A percentile compares a stretch with the other conserved stretches of the same genome.
phyloP scores from a whole-genome alignment of 768 basidiomycete genomes.

The Tremella fuciformis region DNA sequence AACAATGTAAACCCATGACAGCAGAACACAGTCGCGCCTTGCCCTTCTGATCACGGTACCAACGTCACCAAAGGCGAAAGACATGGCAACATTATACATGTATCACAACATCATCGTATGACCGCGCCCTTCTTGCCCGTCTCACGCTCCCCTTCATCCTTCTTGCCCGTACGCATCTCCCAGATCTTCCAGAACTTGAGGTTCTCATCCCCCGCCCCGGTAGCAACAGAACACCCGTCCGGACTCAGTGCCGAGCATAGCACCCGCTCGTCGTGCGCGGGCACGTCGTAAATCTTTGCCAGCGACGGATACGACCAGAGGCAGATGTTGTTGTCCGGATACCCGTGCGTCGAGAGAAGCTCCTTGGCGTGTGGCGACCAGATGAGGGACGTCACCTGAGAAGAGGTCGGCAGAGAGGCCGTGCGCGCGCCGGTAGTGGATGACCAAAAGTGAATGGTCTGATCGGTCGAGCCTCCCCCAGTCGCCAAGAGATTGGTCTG shows the following conservation, averaged over 20 bases:
- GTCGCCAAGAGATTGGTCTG: slow-evolving; percentile 83
- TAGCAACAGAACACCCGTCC: slow-evolving; percentile 84
- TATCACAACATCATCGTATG: not conserved
- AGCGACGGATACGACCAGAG: slow-evolving; percentile 70
- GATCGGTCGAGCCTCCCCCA: slow-evolving; percentile 92
- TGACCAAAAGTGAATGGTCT: slow-evolving; percentile 54
- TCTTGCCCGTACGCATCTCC: slow-evolving; percentile 48
- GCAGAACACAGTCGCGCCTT: too few relatives aligned
- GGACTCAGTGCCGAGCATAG: slow-evolving; percentile 81
- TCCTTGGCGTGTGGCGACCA: slow-evolving; percentile 88
- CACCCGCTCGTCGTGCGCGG: slow-evolving; percentile 89
- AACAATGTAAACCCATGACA: too few relatives aligned
- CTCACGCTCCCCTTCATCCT: slow-evolving; percentile 34
- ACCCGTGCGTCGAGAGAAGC: slow-evolving; percentile 87
- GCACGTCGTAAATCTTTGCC: slow-evolving; percentile 77
- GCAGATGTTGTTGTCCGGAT: slow-evolving; percentile 60
- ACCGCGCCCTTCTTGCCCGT: not conserved
- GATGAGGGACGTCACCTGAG: slow-evolving; percentile 86
- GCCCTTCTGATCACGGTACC: too few relatives aligned
- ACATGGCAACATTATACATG: too few relatives aligned
- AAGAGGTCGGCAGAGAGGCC: slow-evolving; percentile 78
- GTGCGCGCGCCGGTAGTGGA: slow-evolving; percentile 76
- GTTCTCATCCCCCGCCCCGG: slow-evolving; percentile 91
- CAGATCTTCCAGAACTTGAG: slow-evolving; percentile 83
- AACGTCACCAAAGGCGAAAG: too few relatives aligned